Base-by-base conservation (phyloP, 192 early-diverging fungal genomes). In the Backusella psychrophila region DNA sequence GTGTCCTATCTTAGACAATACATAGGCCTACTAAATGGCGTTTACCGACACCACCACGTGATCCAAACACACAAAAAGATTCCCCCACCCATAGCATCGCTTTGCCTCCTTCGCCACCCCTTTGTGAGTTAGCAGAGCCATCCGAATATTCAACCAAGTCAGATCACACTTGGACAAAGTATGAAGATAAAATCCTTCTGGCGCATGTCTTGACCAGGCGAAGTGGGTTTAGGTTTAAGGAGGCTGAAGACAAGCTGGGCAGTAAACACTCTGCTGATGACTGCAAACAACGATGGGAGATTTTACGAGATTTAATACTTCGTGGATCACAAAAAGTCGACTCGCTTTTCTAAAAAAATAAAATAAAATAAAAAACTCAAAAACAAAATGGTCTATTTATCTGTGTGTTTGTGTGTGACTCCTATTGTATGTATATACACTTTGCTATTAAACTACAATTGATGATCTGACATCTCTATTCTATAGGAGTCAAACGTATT, bases 11-110 rank as follows among this genome's bases (percentile, higher is more conserved):
- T 19, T 68, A 68, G 29, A 36, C 15, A 71, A 41, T 71, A 46
- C 29, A 44, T 17, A 29, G 26, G 15, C 23, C 35, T 15, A 29
- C 26, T 49, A 71, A 75, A 67, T 75, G 74, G 74, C 59, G 74
- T 44, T 65, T 38, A 44, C 74, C 74, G 6, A 75, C 74, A 35
- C 74, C 74, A 49, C 74, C 74, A 46, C 74, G 65, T 42, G 74
- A 75, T 42, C 33, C 31, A 53, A 31, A 46, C 17, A 46, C 53
- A 35, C 21, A 14, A 29, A 53, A 34, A 35, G 15, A 26, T 9
- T 56, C 36, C 35, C 53, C 52, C 38, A 29, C 72, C 9, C 66
- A 68, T 4, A 36, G 35, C 31, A 35, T 35, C 35, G 14, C n/a
- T 26, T 71, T 71, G 33, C 35, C 42, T 31, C 70, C 26, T 49